Conservation (phyloP, 1,284 basidiomycete genomes). For the Flammula alnicola region DNA sequence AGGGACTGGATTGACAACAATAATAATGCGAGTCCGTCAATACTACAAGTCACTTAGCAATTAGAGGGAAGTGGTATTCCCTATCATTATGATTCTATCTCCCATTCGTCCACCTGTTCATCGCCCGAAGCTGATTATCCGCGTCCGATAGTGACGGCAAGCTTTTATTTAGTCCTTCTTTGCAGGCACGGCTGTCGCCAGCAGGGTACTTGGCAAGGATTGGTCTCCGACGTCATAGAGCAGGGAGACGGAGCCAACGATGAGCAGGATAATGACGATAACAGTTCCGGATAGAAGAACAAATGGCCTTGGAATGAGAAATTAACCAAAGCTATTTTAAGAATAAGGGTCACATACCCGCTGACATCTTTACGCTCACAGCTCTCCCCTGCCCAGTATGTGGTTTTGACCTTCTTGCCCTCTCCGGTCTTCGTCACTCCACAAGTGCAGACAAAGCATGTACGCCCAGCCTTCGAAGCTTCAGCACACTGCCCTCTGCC, state of each 20-base stretch:
- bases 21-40: conserved; percentile 10
- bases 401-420: conserved; percentile 54
- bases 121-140: neutral
- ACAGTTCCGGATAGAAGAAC: conserved; percentile 72
- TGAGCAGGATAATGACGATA: conserved; percentile 63
- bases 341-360: conserved; percentile 50
- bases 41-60: conserved; percentile 14
- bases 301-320: conserved; percentile 57
- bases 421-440: conserved; percentile 51
- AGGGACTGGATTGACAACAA: conserved; percentile 7
- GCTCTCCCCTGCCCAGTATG: conserved; percentile 71
- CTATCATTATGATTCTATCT: neutral
- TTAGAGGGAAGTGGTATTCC: neutral
- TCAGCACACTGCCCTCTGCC: conserved; percentile 70
- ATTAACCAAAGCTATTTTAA: conserved; percentile 3
- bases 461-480: conserved; percentile 62
- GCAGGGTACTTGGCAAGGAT: conserved; percentile 72
- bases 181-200: conserved; percentile 57
- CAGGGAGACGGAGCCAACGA: conserved; percentile 69
- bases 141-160: neutral
- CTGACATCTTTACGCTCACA: conserved; percentile 82
- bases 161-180: conserved; percentile 51
- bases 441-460: conserved; percentile 79
- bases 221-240: conserved; percentile 64
- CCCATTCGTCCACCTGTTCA: neutral